Percentiles rank a stretch among this genome's conserved stretches.
These are phyloP conservation scores for Russula earlei DNA, from an alignment of 768 basidiomycete species.

Conservation along the genomic window DNA sequence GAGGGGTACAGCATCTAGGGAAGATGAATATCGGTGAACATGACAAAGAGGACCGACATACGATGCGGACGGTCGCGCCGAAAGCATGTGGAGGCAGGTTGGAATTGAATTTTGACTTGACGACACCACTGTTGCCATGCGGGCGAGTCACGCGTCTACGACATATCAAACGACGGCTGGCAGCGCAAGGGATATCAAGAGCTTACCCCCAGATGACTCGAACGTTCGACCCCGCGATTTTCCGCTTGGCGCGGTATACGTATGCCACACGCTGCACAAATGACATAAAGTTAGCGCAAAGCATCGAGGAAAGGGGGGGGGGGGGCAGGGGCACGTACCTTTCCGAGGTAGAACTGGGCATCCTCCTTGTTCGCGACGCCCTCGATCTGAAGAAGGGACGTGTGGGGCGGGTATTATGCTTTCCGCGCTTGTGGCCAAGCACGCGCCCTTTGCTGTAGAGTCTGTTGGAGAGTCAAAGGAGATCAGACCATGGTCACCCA, in stretches of 20 bases:
- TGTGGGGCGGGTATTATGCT: constrained; percentile 93
- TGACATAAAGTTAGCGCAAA: background rate
- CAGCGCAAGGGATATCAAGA: constrained; percentile 10
- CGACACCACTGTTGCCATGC: constrained; percentile 91
- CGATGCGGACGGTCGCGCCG: constrained; percentile 86
- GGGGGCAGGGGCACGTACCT: constrained; percentile 61
- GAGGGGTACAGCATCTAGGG: constrained; percentile 88
- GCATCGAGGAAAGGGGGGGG: background rate
- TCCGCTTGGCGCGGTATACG: constrained; percentile 95
- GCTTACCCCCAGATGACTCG: constrained; percentile 98
- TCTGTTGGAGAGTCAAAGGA: constrained; percentile 36
- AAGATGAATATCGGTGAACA: constrained; percentile 6
- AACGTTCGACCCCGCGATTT: constrained; percentile 88
- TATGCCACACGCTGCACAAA: constrained; percentile 77
- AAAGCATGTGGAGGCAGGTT: constrained; percentile 95
- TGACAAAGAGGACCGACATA: constrained; percentile 34
- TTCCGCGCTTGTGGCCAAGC: constrained; percentile 96
- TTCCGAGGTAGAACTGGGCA: constrained; percentile 96
- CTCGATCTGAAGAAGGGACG: constrained; percentile 94
- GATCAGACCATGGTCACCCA: background rate
- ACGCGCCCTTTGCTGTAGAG: constrained; percentile 95
- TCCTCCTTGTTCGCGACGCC: constrained; percentile 90
- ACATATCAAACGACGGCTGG: background rate
- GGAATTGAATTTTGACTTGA: constrained; percentile 91
- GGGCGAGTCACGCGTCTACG: constrained; percentile 81